Evolutionary conservation across 495 filamentous ascomycete species (phyloP), one percentile per base, ranked within the genome.

Genomic region (Aspergillus olivimuriae): DNA sequence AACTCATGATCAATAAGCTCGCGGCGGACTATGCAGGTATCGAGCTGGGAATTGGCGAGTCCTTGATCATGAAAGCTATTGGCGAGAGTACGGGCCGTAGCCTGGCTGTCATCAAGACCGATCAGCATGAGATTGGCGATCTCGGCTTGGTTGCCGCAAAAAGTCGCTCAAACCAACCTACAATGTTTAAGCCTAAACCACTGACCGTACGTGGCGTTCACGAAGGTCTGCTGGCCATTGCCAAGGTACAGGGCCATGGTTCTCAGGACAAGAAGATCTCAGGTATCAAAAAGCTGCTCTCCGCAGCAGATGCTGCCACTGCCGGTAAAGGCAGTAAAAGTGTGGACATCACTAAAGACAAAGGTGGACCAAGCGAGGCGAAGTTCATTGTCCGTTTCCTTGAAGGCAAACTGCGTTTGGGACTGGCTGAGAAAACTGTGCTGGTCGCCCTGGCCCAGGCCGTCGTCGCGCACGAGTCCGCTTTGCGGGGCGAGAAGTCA

Each of bases 1-100:
- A 91, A 40, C 80, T 98, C 15, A 97, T 97, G 90, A 89, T 92
- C 66, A 95, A 95, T 63, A 97, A 96, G 56, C 79, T 98, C 24
- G 92, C 92, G 10, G 90, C 92, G 1, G 92, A 98, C 58, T 98
- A 95, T 56, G 83, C 90, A 18, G 92, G 92, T 15, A 86, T 98
- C 44, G 92, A 98, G 63, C 72, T 98, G 14, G 92, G 92, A 21
- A 97, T 98, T 57, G 92, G 92, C 33, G 92, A 98, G 68, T 95
- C 89, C 11, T 60, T 98, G 34, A 94, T 98, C 53, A 96, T 98
- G 89, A 98, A 96, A 55, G 86, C 92, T 12, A 95, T 98, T 56
- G 89, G 89, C 11, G 90, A 98, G 68, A 83, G 81, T 39, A 97
- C 92, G 2, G 92, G 92, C 4, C 83, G 94, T 41, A 92, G 83